Base-by-base conservation (phyloP, 139 green algal genomes). In the Chlorella sp. region DNA sequence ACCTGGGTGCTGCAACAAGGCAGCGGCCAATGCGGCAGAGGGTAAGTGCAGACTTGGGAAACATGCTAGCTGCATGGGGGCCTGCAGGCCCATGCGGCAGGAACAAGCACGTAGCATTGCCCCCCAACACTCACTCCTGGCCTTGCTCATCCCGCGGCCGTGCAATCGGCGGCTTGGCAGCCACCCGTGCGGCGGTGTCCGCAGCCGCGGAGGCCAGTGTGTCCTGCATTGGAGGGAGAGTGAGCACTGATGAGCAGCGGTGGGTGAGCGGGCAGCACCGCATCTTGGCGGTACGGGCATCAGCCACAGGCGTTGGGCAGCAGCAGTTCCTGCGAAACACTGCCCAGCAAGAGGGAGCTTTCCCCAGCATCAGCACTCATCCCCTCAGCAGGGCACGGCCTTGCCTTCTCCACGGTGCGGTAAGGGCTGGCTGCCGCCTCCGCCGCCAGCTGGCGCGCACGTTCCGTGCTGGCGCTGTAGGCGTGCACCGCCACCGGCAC, bases 361-460 rank as follows among this genome's bases (percentile, higher is more conserved):
- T n/a, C 9, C 44, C 44, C 6, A 9, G 44, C 44, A 51, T 51
- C 44, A 51, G 44, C 44, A 51, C 44, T 23, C 13, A 21, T 3
- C 12, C 12, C 51, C 18, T 2, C 51, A 60, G 51, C 51, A 60
- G 9, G 2, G 2, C 51, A 6, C 44, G 44, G 44, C 44, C 39
- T 78, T 39, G 36, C 84, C 74, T 83, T 56, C 84, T 88, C 60
- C 13, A 81, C 39, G 5, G 84, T 85, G 39, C 38, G 17, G 39
- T 80, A 88, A 4, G 62, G 84, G 64, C 41, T 80, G 65, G 60
- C 38, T 21, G 41, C 41, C 63, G 65, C 63, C 69, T 88, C 83
- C 38, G 28, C 41, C 23, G 75, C 74, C 74, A 85, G 65, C 70
- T 83, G 57, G 44, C 32, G 57, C 56, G 11, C 18, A 36, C 83